Percentiles rank a stretch among this genome's conserved stretches.
These are phyloP conservation scores for Amphicarpaea edgeworthii DNA, from an alignment of 306 rosid species.

Conservation along the genomic window DNA sequence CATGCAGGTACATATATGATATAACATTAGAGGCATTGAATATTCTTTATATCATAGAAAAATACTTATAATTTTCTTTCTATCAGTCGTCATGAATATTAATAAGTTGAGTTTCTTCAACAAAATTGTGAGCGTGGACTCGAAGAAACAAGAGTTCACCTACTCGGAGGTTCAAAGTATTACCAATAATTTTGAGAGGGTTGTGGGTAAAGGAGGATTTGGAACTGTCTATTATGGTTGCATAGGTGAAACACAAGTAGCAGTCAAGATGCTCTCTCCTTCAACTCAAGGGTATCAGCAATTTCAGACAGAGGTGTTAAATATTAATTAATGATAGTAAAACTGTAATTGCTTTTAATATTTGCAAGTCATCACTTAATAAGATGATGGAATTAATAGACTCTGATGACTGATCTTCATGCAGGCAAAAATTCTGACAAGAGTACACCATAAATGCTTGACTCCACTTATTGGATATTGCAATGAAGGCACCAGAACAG, in stretches of 20 bases:
- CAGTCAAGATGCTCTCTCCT: slow-evolving; percentile 58
- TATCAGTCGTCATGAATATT: too few species aligned
- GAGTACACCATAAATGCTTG: slow-evolving; percentile 8
- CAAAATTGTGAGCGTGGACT: too few species aligned
- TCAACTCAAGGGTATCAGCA: slow-evolving; percentile 51
- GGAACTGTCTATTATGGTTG: slow-evolving; percentile 59
- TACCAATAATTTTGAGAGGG: slow-evolving; percentile 51
- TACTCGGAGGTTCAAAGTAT: slow-evolving; percentile 45
- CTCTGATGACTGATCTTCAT: slow-evolving; percentile 3
- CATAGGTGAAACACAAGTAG: slow-evolving; percentile 48
- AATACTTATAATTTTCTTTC: too few species aligned
- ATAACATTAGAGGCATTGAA: too few species aligned
- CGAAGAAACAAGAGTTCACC: slow-evolving; percentile 35
- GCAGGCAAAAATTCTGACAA: slow-evolving; percentile 17
- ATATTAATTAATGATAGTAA: too few species aligned
- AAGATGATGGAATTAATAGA: neutral
- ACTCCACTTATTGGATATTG: slow-evolving; percentile 17
- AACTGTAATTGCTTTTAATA: neutral
- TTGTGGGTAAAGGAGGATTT: slow-evolving; percentile 59
- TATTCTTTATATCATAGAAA: too few species aligned
- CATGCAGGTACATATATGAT: slow-evolving; percentile 31
- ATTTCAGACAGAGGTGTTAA: slow-evolving; percentile 38
- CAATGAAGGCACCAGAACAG: slow-evolving; percentile 34
- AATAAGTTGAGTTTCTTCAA: too few species aligned
- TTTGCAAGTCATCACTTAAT: neutral